These are phyloP conservation scores for Sungouiozyma ichnusensis DNA, from an alignment of 805 yeast species.

Conservation along the genomic window DNA sequence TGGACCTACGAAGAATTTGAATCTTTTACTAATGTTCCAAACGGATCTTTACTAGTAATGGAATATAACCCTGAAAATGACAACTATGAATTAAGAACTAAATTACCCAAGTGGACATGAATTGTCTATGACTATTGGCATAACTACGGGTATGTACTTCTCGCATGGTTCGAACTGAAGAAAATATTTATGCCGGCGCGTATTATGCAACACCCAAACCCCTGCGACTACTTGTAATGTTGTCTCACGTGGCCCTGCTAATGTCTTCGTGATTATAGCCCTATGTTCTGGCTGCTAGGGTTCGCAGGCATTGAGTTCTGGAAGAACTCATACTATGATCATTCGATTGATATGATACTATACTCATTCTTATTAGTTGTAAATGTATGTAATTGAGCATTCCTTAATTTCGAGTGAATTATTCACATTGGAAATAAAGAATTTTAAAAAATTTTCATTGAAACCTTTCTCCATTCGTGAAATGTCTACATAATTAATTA, in stretches of 20 bases:
- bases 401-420: not conserved
- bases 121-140: too few relatives aligned
- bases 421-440: not conserved
- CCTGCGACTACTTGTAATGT: not conserved
- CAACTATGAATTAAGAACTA: conserved; percentile 49
- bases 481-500: not conserved
- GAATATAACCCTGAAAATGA: conserved; percentile 41
- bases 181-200: too few relatives aligned
- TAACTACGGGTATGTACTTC: too few relatives aligned
- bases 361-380: not conserved
- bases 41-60: conserved; percentile 76
- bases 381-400: not conserved
- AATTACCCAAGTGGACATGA: conserved; percentile 61
- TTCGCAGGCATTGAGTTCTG: not conserved
- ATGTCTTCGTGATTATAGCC: not conserved
- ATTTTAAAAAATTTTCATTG: not conserved
- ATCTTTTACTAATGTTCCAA: conserved; percentile 68
- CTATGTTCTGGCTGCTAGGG: not conserved
- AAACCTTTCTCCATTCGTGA: not conserved
- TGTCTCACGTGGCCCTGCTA: not conserved
- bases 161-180: not conserved
- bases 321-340: not conserved
- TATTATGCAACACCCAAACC: too few relatives aligned
- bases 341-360: not conserved
- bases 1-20: conserved; percentile 91